Evolutionary conservation across 1,284 basidiomycete genomes (phyloP), one percentile per base, ranked within the genome.

Genomic region (Leccinum subrobustum): DNA sequence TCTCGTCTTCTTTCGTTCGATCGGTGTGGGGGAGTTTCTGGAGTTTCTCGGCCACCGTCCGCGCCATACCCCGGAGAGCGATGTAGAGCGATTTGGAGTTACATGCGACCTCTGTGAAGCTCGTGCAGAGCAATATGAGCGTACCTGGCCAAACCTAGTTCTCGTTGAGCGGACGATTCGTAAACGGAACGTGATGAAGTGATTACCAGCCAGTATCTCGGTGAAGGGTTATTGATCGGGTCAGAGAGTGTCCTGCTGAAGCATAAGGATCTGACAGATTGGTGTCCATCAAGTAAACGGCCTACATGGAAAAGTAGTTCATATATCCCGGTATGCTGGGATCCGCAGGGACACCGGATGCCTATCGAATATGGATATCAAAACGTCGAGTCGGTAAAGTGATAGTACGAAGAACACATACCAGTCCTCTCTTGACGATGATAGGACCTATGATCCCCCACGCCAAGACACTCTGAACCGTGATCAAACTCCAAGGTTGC

Each of bases 391-490:
- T 51, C 12, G 23, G 23, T 4, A 9, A 23, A 11, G 9, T 7
- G 52, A 54, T 25, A 7, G 9, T 18, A 47, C 6, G 16, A 48
- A 3, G 14, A 50, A 18, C 18, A 25, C 62, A 27, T 2, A 61
- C 63, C 54, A 56, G 7, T 9, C 84, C 84, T 59, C 77, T 82
- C 63, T 80, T 79, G 52, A 88, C 77, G 60, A 87, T 73, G 2
- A 81, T 73, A 14, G 87, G 87, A 6, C 84, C 81, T 55, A 89
- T 86, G 69, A 89, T 81, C 58, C 81, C 87, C 84, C 85, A 89
- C 3, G 85, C 83, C 44, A 89, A 77, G 57, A 88, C 50, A 86
- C 87, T 57, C 79, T 80, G 55, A 47, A 87, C 77, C 5, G 79
- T 23, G 53, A 23, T 48, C 52, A 29, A 50, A 51, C 16, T 35